Conservation (phyloP, 2,329 filamentous ascomycete genomes). For the Aspergillus quadricinctus region DNA sequence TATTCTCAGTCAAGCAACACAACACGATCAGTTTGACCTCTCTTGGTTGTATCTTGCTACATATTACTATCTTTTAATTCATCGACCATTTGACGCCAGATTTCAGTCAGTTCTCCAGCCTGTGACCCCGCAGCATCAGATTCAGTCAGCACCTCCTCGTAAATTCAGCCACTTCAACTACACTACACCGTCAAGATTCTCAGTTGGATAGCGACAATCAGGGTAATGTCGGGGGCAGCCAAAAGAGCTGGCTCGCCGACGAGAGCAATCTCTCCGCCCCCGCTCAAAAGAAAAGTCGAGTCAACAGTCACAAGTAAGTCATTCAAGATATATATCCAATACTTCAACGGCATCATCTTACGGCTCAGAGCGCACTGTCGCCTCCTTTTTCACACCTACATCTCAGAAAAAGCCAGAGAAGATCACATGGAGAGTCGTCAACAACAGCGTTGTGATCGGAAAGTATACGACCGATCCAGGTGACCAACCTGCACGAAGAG, state of each 20-base stretch:
- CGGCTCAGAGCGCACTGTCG: slow-evolving; percentile 51
- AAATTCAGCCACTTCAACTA: neutral
- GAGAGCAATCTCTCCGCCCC: slow-evolving; percentile 53
- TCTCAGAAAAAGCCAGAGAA: slow-evolving; percentile 80
- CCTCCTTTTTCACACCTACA: slow-evolving; percentile 80
- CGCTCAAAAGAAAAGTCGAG: slow-evolving; percentile 52
- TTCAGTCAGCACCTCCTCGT: neutral
- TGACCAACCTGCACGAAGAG: slow-evolving; percentile 4
- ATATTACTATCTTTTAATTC: neutral
- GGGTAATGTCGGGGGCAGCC: slow-evolving; percentile 22
- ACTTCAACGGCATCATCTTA: neutral
- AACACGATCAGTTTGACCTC: neutral
- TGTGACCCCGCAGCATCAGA: neutral
- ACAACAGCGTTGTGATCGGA: slow-evolving; percentile 71
- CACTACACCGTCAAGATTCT: slow-evolving; percentile 5
- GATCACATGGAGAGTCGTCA: slow-evolving; percentile 64
- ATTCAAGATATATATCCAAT: neutral
- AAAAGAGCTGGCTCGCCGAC: slow-evolving; percentile 36
- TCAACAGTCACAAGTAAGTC: slow-evolving; percentile 51
- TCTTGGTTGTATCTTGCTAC: neutral
- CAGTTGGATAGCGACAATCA: slow-evolving; percentile 8
- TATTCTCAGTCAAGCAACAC: slow-evolving; percentile 2
- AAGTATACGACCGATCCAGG: slow-evolving; percentile 53
- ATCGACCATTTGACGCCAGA: neutral
- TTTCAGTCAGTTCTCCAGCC: neutral